Conservation (phyloP, 2,329 filamentous ascomycete species). For the Nigrospora sphaerica region DNA sequence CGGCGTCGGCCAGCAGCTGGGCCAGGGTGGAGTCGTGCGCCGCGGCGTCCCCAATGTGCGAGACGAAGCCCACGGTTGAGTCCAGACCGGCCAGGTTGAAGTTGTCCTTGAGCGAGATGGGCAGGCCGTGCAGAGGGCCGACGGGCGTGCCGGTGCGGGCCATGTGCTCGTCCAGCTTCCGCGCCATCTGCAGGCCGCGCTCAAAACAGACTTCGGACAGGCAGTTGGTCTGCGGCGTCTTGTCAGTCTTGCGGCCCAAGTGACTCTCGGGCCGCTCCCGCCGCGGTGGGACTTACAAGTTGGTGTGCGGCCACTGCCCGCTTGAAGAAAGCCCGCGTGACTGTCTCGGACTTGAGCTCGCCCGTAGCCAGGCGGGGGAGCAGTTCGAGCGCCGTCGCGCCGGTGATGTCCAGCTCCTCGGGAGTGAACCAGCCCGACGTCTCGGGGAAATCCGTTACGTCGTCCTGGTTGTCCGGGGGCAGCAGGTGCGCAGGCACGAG, state of each 20-base stretch:
- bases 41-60: constrained; percentile 52
- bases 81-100: constrained; percentile 57
- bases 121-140: constrained; percentile 61
- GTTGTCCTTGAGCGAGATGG: constrained; percentile 64
- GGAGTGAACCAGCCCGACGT: constrained; percentile 52
- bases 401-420: constrained; percentile 31
- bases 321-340: constrained; percentile 31
- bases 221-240: constrained; percentile 33
- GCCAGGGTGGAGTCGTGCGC: constrained; percentile 31
- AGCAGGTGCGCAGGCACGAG: constrained; percentile 44
- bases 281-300: constrained; percentile 14
- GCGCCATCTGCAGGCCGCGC: constrained; percentile 40
- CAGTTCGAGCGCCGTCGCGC: constrained; percentile 22
- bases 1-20: constrained; percentile 34
- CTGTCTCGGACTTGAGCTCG: constrained; percentile 25
- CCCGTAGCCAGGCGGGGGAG: constrained; percentile 27
- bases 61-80: constrained; percentile 56
- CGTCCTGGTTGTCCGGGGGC: constrained; percentile 43
- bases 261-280: not conserved
- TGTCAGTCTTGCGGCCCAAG: not conserved
- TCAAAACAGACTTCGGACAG: constrained; percentile 49
- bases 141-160: constrained; percentile 34
- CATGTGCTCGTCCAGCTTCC: constrained; percentile 41
- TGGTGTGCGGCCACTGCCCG: constrained; percentile 29
- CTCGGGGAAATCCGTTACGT: constrained; percentile 50